Evolutionary conservation across 768 basidiomycete species (phyloP).

Genomic region (Austroboletus festivus): DNA sequence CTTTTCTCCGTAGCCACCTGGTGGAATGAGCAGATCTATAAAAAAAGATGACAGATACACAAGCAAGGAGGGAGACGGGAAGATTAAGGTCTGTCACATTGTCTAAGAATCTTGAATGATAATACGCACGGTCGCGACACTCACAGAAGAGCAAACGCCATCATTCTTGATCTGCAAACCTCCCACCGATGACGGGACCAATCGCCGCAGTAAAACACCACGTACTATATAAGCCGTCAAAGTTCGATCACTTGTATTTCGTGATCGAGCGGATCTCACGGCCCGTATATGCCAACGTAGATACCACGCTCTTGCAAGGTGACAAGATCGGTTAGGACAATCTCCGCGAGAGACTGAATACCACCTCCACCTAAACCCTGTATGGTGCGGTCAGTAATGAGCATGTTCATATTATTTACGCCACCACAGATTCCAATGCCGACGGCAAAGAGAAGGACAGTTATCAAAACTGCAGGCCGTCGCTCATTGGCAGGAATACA

Average conservation of each 20-base stretch:
- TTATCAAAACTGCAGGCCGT: conserved; percentile 27
- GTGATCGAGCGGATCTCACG: conserved; percentile 22
- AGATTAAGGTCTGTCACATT: conserved; percentile 37
- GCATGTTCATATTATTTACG: conserved; percentile 37
- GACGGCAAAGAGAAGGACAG: conserved; percentile 36
- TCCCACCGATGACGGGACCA: conserved; percentile 38
- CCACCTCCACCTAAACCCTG: conserved; percentile 43
- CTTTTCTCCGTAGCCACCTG: conserved; percentile 33
- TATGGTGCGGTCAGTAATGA: conserved; percentile 42
- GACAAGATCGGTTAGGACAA: conserved; percentile 46
- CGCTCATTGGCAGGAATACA: conserved; percentile 40
- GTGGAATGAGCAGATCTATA: conserved; percentile 35
- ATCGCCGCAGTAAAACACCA: conserved; percentile 37
- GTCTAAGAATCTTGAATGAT: not conserved
- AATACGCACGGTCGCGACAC: not conserved
- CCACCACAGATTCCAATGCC: conserved; percentile 43
- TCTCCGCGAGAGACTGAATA: conserved; percentile 36
- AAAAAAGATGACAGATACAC: conserved; percentile 27
- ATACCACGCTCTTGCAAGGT: conserved; percentile 43
- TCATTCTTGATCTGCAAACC: conserved; percentile 26
- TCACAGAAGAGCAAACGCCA: conserved; percentile 46
- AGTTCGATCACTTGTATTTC: not conserved
- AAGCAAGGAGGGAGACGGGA: conserved; percentile 34
- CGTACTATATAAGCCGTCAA: conserved; percentile 8
- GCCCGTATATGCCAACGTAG: conserved; percentile 36